Base-by-base conservation (phyloP, 805 yeast species). In the Candida hispaniensis region DNA sequence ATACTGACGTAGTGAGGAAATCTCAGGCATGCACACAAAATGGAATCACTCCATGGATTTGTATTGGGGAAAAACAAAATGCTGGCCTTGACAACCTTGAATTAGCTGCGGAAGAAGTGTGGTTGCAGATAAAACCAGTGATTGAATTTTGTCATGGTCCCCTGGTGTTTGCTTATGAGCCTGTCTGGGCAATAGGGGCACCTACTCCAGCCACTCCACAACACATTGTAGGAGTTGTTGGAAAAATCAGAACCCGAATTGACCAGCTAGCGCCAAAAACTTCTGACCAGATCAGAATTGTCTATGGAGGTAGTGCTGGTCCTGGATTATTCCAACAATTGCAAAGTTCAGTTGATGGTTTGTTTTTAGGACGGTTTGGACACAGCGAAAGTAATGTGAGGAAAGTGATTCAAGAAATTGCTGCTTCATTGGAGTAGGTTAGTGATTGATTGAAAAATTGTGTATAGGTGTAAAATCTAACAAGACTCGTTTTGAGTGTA, bases 151-250 rank as follows among this genome's bases (percentile, higher is more conserved):
- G 36, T 8, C 6, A 20, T 4, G 36, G 36, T 9, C 28, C 23
- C 14, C 14, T 51, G 9, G 38, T 49, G 10, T 30, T 51, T 23
- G 55, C 55, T 7, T 51, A 51, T 29, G 55, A 51, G 36, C 55
- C 55, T 1, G 51, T 51, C 7, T 51, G 55, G 55, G 55, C 55
- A 2, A 51, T 51, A 26, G 55, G 55, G 18, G 45, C 50, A 29
- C 49, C 48, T 10, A 24, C 39, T 14, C 55, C 55, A 3, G 55
- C 55, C 5, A 44, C 41, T 7, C 32, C 47, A 7, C 34, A 29
- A 9, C 44, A 50, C 34, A 50, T 50, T 23, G 42, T 39, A 14
- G 41, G 38, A n/a, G 52, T 50, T 8, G 45, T 46, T 6, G 18
- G 18, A 9, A 18, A 32, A 14, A 27, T 32, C 6, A 9, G 36